Evolutionary conservation across 2,329 filamentous ascomycete genomes (phyloP), one percentile per base, ranked within the genome.

Genomic region (Aspergillus texensis): DNA sequence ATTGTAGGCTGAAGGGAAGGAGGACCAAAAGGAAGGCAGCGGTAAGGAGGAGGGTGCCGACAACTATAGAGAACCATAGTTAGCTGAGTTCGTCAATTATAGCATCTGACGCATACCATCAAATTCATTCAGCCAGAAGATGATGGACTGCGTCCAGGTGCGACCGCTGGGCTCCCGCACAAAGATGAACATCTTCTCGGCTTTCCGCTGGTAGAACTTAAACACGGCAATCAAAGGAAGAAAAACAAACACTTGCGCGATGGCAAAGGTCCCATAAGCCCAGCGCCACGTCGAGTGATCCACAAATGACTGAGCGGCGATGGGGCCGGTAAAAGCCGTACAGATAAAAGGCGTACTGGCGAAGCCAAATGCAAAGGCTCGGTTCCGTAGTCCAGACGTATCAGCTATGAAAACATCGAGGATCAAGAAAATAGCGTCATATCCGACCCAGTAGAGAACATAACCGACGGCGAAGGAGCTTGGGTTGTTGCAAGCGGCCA

Each of bases 21-120:
- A 92, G 82, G 72, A 92, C 85, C 2, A 91, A 77, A 2, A 87
- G 81, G 71, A 89, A 86, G 0, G 87, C 89, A 1, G 79, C 81
- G 57, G 85, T 84, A 48, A 91, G 79, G 2, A 91, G 77, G 21
- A 89, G 82, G 21, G 65, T 68, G 14, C 70, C 70, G 32, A 72
- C 57, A 11, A 72, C 69, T 71, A 10, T 32, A 19, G n/a, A 8
- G 34, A 19, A 2, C 2, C 2, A 14, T 19, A 10, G 28, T 55
- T 39, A 55, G 32, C n/a, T 2, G 10, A 6, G 50, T 36, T 28
- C 10, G 43, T 67, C 19, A 21, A 10, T 19, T 10, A 2, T 12
- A 26, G 32, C 4, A 28, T 1, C 1, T 1, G 11, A 26, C 16
- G 11, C 55, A 60, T 70, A 83, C 82, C 70, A 71, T 92, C 89